Conservation (phyloP, 2,329 filamentous ascomycete species). For the Epichloe elymi region DNA sequence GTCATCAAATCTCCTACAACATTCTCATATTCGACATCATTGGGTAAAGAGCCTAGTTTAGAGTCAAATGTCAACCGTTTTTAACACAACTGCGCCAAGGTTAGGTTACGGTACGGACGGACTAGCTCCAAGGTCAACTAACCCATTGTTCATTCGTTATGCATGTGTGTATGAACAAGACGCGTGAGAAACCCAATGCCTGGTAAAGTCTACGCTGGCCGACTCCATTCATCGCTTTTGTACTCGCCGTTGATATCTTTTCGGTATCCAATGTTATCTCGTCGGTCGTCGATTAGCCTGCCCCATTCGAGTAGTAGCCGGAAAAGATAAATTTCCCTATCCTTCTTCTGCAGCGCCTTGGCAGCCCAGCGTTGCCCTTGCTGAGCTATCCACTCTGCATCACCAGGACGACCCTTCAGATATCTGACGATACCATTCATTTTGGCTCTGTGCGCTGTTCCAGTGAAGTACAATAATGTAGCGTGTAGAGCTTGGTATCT, state of each 20-base stretch:
- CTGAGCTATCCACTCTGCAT: slow-evolving; percentile 52
- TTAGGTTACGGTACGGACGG: too few species aligned
- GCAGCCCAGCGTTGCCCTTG: slow-evolving; percentile 52
- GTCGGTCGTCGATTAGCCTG: slow-evolving; percentile 49
- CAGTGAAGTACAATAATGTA: slow-evolving; percentile 61
- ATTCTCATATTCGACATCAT: too few species aligned
- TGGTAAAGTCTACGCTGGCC: neutral
- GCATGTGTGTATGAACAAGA: too few species aligned
- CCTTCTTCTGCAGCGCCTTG: slow-evolving; percentile 51
- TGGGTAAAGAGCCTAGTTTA: too few species aligned
- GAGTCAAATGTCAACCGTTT: too few species aligned
- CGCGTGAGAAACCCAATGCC: neutral
- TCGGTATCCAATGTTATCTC: slow-evolving; percentile 31
- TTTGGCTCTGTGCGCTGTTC: slow-evolving; percentile 30
- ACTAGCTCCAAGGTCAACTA: too few species aligned
- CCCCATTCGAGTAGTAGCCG: slow-evolving; percentile 67
- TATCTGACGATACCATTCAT: slow-evolving; percentile 32
- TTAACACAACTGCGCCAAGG: too few species aligned
- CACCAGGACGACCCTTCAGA: slow-evolving; percentile 32
- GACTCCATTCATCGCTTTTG: slow-evolving; percentile 18
- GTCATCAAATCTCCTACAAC: too few species aligned
- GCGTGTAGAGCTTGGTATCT: slow-evolving; percentile 62
- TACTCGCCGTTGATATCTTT: slow-evolving; percentile 17
- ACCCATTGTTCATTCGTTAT: too few species aligned
- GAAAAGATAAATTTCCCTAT: slow-evolving; percentile 74